Evolutionary conservation across 495 filamentous ascomycete species (phyloP), one percentile per base, ranked within the genome.

Genomic region (Neurospora intermedia): DNA sequence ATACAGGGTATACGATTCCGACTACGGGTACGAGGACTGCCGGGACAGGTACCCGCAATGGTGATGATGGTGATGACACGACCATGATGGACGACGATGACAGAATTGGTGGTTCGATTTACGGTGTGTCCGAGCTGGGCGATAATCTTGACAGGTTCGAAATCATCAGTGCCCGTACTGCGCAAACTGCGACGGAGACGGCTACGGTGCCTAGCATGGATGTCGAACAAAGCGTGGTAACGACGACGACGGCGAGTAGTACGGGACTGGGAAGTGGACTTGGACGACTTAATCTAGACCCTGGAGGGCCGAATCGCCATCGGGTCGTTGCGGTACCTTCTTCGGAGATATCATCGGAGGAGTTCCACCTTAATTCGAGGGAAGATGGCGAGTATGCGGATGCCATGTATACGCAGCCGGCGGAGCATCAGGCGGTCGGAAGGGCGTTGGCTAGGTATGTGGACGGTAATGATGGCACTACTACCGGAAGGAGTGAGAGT

Each of bases 1-100:
- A 78, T 46, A 86, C 84, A 1, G 84, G 84, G 2, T 73, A 78
- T 45, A 85, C 83, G 1, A 71, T 81, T 6, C 70, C 73, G 10
- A 72, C 43, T 6, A 74, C 75, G 16, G 72, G 48, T 0, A 75
- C 72, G 27, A n/a, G 43, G 45, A 59, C 70, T 0, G 18, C 43
- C 0, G 70, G 45, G 0, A 35, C 35, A 0, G 45, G 20, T 0
- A 31, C 27, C 27, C n/a, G n/a, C 6, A 18, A 8, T 35, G 54
- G 23, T 8, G 27, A 62, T 8, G 27, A 62, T 18, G 54, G 27
- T 16, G 54, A 66, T 66, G 27, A 69, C 35, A 72, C 70, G 16
- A 35, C 13, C 6, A 66, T 66, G 27, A 66, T 66, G 16, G 73
- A 73, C 1, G 69, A 48, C 9, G 72, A 27, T 5, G 71, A 43